Conservation (phyloP, 208 protist genomes). For the Sergeia podlipaevii region DNA sequence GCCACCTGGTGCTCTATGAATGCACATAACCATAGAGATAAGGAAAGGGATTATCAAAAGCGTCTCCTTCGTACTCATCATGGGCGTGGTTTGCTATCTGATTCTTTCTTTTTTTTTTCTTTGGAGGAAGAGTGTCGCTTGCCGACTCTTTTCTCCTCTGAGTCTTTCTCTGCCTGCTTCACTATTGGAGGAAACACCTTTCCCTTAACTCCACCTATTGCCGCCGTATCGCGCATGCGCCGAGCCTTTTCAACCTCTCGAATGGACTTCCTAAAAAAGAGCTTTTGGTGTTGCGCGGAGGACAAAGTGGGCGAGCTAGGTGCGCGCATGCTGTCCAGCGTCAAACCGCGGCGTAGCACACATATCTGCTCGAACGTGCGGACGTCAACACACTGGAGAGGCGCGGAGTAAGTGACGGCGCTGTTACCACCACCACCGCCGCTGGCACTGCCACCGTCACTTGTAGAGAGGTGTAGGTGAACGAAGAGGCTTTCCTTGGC, state of each 20-base stretch:
- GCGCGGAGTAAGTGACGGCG: background rate
- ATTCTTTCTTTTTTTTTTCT: too few species aligned
- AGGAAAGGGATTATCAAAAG: too few species aligned
- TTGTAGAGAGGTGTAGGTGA: background rate
- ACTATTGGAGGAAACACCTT: constrained; percentile 14
- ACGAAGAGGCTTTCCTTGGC: background rate
- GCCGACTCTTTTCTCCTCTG: too few species aligned
- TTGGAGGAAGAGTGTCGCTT: too few species aligned
- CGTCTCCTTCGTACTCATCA: too few species aligned
- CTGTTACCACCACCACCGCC: background rate
- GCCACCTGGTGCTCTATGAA: too few species aligned
- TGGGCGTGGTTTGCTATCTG: too few species aligned
- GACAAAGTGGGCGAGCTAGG: constrained; percentile 1
- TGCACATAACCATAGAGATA: too few species aligned
- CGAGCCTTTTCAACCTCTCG: constrained; percentile 24
- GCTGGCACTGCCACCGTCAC: background rate
- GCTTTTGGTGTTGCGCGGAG: constrained; percentile 21
- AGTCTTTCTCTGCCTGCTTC: too few species aligned
- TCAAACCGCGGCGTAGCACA: constrained; percentile 11
- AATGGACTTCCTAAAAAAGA: constrained; percentile 32
- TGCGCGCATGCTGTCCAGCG: constrained; percentile 4
- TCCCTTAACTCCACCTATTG: constrained; percentile 12
- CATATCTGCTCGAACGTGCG: constrained; percentile 6
- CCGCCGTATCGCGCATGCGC: constrained; percentile 11
- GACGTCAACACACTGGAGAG: background rate